Base-by-base conservation (phyloP, 2,329 filamentous ascomycete species). In the Rutstroemia sp. region DNA sequence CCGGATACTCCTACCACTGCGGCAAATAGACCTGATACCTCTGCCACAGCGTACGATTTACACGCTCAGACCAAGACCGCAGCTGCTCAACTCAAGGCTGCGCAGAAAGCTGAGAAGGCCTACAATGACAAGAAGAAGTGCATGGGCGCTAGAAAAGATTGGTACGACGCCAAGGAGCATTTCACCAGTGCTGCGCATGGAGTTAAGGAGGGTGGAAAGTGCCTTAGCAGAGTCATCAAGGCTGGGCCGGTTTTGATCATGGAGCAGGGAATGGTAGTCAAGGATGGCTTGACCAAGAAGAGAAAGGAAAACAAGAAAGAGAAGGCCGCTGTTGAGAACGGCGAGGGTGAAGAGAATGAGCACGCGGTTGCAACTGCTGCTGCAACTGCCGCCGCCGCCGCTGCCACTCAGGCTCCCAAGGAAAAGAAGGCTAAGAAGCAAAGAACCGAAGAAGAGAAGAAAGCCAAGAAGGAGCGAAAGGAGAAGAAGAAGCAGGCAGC, bases 191-290 rank as follows among this genome's bases (percentile, higher is more conserved):
- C 42, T 8, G 44, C 48, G 19, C 51, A 48, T 7, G 44, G 44
- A 5, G 38, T 54, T 10, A 40, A 23, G 16, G 34, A 54, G 51
- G 51, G 51, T 21, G 51, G 51, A 8, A 48, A 48, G 12, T 54
- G 51, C n/a, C 30, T 54, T 3, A 45, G 51, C 5, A 34, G 44
- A 23, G 51, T 54, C 6, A 45, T 54, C 2, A 40, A 27, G 34
- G 51, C 51, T 7, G 45, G 51, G 4, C 51, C 51, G 6, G 25
- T n/a, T 30, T 40, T 54, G 51, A 45, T 30, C 2, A 48, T 25
- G 34, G 51, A 54, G 23, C 25, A 48, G 8, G 51, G 39, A 9
- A 19, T 7, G 17, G 16, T n/a, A 19, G 39, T n/a, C 17, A n/a
- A n/a, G 39, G n/a, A n/a, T n/a, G 39, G 39, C 16, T 42, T 42